Base-by-base conservation (phyloP, 805 yeast genomes). In the Debaryomyces tyrocola region DNA sequence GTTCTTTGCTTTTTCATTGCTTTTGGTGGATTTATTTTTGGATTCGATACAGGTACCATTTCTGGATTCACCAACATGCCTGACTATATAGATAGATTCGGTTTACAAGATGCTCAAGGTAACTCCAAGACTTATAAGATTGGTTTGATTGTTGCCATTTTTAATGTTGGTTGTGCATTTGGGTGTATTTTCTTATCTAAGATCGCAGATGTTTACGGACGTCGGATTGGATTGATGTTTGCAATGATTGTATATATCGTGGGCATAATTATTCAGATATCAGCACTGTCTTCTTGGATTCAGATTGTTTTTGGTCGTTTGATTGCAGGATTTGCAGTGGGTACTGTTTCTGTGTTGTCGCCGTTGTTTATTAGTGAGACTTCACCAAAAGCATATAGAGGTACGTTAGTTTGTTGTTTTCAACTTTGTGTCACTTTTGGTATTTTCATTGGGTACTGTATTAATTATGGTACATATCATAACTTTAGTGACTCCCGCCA, bases 41-140 rank as follows among this genome's bases (percentile, higher is more conserved):
- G 90, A 51, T 84, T 84, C 78, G 90, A 84, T 72, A 84, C 87
- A 45, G 90, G 89, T 70, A 83, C 89, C 54, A 79, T 84, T 64
- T 82, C 87, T 36, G 89, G 89, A 55, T 80, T 84, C 58, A 79
- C 83, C 44, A 79, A 79, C 61, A 79, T 83, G 82, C 55, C 69
- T 11, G 80, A 81, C 51, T 84, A 78, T 63, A 58, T 63, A 41
- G 45, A 50, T 21, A 69, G 83, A 57, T 83, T 83, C 51, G 88
- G 87, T 60, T 64, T 70, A 47, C 15, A 49, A 6, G 52, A 66
- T 46, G 45, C 60, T 5, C 57, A 59, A 11, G 84, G 84, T 47
- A 63, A 55, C 42, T 62, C 79, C 40, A 66, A 75, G 15, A 65
- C 73, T 50, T 71, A 70, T 12, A 66, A 81, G 58, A 69, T 72